Evolutionary conservation across 2,329 filamentous ascomycete genomes (phyloP).

Genomic region (Purpureocillium takamizusanense): DNA sequence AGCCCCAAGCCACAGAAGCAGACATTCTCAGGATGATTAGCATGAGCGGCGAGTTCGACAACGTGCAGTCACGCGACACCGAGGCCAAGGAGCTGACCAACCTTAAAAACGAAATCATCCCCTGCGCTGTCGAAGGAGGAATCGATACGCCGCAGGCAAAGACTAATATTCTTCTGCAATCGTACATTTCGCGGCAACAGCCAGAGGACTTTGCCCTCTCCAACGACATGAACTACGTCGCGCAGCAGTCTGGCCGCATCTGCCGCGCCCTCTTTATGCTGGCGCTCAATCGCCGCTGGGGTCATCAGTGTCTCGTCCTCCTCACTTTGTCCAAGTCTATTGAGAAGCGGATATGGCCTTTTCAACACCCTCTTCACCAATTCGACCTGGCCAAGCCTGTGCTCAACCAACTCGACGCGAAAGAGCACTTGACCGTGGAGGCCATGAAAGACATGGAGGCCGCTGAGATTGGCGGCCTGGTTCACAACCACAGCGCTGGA

Average conservation of each 20-base stretch:
- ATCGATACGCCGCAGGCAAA: slow-evolving; percentile 72
- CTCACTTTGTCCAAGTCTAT: slow-evolving; percentile 93
- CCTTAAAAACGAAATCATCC: slow-evolving; percentile 60
- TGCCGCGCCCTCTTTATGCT: slow-evolving; percentile 96
- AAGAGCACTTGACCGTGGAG: slow-evolving; percentile 68
- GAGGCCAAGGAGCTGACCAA: slow-evolving; percentile 80
- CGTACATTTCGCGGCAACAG: slow-evolving; percentile 81
- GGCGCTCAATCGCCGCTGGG: slow-evolving; percentile 89
- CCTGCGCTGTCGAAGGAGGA: slow-evolving; percentile 70
- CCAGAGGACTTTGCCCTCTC: slow-evolving; percentile 89
- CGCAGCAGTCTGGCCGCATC: slow-evolving; percentile 90
- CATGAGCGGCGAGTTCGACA: slow-evolving; percentile 96
- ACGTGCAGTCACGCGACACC: slow-evolving; percentile 84
- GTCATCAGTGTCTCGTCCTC: slow-evolving; percentile 85
- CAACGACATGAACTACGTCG: slow-evolving; percentile 89
- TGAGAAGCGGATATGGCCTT: slow-evolving; percentile 91
- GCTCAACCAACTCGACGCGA: slow-evolving; percentile 77
- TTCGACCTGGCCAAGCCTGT: slow-evolving; percentile 84
- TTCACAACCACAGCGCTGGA: slow-evolving; percentile 86
- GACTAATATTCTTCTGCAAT: slow-evolving; percentile 90
- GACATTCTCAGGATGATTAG: slow-evolving; percentile 95
- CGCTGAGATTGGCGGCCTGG: slow-evolving; percentile 79
- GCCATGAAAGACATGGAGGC: slow-evolving; percentile 86
- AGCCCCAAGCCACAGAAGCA: slow-evolving; percentile 73
- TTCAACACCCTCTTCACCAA: slow-evolving; percentile 88